Evolutionary conservation across 106 monocot genomes (phyloP).

Genomic region (Amphibolis antarctica): DNA sequence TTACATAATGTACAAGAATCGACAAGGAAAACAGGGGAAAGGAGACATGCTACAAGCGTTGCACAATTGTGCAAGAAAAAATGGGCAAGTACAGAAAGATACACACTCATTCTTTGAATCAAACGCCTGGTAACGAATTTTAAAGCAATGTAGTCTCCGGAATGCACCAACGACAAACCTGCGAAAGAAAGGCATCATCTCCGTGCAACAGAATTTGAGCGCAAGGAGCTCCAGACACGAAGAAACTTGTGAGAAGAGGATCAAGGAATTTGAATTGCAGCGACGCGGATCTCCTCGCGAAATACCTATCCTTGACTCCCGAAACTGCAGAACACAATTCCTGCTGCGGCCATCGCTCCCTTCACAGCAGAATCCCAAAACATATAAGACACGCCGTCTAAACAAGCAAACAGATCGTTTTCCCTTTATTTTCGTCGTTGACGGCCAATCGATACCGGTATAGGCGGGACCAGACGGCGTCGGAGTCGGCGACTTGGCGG

Average conservation of each 20-base stretch:
- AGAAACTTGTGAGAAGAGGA: slow-evolving; percentile 12
- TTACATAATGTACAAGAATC: too few species aligned
- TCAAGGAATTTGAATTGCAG: slow-evolving; percentile 59
- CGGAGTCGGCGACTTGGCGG: slow-evolving; percentile 46
- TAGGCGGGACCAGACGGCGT: slow-evolving; percentile 50
- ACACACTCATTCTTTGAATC: too few species aligned
- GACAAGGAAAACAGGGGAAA: too few species aligned
- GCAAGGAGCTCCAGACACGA: slow-evolving; percentile 6
- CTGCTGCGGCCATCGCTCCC: slow-evolving; percentile 49
- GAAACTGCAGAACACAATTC: slow-evolving; percentile 10
- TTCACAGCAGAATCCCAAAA: slow-evolving; percentile 13
- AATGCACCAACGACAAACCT: slow-evolving; percentile 18
- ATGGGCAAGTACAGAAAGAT: too few species aligned
- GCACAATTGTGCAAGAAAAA: too few species aligned
- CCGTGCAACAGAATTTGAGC: slow-evolving; percentile 46
- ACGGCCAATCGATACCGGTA: slow-evolving; percentile 30
- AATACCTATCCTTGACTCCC: slow-evolving; percentile 35
- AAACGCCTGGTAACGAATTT: too few species aligned
- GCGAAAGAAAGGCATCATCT: slow-evolving; percentile 26
- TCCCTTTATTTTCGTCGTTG: not conserved
- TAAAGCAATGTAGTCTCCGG: too few species aligned
- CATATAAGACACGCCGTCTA: not conserved
- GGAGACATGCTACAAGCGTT: too few species aligned
- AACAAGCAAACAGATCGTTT: too few species aligned
- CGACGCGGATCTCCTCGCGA: slow-evolving; percentile 35